Evolutionary conservation across 768 basidiomycete genomes (phyloP), one percentile per base, ranked within the genome.

Genomic region (Kwoniella pini): DNA sequence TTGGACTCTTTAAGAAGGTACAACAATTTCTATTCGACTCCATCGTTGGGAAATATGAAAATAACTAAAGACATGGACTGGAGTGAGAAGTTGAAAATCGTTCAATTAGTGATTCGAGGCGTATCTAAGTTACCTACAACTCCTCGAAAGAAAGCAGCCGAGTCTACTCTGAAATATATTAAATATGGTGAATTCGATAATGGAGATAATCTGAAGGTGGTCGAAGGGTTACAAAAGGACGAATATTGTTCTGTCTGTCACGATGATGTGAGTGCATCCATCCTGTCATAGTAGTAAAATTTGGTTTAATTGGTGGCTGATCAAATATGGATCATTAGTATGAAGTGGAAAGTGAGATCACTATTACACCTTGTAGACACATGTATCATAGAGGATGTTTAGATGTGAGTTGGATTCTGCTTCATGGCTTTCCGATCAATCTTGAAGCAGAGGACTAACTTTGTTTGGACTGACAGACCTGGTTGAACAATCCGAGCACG

Each of bases 371-470:
- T 10, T 74, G 72, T 48, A 64, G 67, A 45, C 72, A 74, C 56
- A 72, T 74, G 70, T 74, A 71, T 51, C 72, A 74, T 44, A 46
- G 64, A 27, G 62, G 63, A 12, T 74, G 72, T 59, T 57, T 74
- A 9, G 60, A 64, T 44, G 72, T 74, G 48, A 66, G 72, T 68
- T 4, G 10, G 12, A n/a, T n/a, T n/a, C n/a, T n/a, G n/a, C n/a
- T n/a, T n/a, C n/a, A n/a, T n/a, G n/a, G n/a, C n/a, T n/a, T n/a
- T n/a, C n/a, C n/a, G n/a, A n/a, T n/a, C n/a, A n/a, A n/a, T n/a
- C n/a, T n/a, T n/a, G n/a, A n/a, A n/a, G n/a, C n/a, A n/a, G n/a
- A n/a, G n/a, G n/a, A n/a, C n/a, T n/a, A n/a, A n/a, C n/a, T n/a
- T n/a, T n/a, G n/a, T n/a, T n/a, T n/a, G 40, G 40, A 42, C n/a